These are phyloP conservation scores for Exophiala sideris DNA, from an alignment of 2,329 filamentous ascomycete species.

Conservation along the genomic window DNA sequence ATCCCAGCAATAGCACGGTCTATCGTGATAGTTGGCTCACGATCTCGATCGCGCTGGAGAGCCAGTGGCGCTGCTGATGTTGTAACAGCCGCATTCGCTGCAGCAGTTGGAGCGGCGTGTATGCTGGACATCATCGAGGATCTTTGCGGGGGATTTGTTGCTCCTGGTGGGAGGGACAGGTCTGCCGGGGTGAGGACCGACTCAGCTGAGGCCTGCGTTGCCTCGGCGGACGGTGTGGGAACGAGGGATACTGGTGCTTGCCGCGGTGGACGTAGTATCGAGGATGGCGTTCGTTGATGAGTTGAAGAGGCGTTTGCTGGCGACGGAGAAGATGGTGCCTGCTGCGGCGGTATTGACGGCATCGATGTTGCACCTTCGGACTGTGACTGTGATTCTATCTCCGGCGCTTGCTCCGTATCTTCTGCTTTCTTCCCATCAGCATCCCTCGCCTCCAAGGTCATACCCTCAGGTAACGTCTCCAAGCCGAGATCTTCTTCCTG, in stretches of 20 bases:
- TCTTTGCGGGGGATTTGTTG: constrained; percentile 39
- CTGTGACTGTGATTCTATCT: neutral
- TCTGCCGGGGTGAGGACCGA: constrained; percentile 17
- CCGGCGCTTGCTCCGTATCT: neutral
- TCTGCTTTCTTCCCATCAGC: constrained; percentile 30
- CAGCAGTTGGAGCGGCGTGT: constrained; percentile 13
- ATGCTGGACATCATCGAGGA: constrained; percentile 12
- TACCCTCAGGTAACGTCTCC: constrained; percentile 52
- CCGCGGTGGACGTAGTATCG: constrained; percentile 37
- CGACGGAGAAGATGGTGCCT: no score
- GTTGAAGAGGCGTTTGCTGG: no score
- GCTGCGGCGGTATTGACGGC: neutral
- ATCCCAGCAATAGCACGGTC: constrained; percentile 76
- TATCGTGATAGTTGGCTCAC: constrained; percentile 57
- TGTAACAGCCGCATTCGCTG: constrained; percentile 17
- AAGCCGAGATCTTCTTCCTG: constrained; percentile 40
- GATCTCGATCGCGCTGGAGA: constrained; percentile 4
- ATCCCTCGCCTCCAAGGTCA: constrained; percentile 68
- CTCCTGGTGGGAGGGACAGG: constrained; percentile 9
- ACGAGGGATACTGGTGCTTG: constrained; percentile 11
- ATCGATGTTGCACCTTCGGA: no score
- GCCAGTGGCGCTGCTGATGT: constrained; percentile 5
- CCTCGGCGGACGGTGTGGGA: constrained; percentile 22
- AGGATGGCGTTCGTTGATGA: neutral
- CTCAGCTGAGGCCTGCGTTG: constrained; percentile 20